These are phyloP conservation scores for Xylariaceae sp. DNA, from an alignment of 2,329 filamentous ascomycete genomes.

Conservation along the genomic window DNA sequence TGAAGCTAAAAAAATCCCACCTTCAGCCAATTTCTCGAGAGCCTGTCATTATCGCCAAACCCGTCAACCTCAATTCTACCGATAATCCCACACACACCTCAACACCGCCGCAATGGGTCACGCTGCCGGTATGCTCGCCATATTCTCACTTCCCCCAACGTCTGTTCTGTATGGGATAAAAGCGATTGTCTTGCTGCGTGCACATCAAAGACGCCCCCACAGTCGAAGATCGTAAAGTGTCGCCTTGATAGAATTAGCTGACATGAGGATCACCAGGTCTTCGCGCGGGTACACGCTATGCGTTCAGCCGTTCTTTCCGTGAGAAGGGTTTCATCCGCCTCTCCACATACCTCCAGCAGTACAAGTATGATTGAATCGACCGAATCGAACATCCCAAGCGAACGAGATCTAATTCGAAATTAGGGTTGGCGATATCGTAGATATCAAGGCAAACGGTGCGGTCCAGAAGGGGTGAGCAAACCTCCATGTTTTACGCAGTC, in stretches of 20 bases:
- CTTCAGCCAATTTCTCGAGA: slow-evolving; percentile 25
- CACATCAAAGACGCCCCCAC: neutral
- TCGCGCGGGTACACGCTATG: slow-evolving; percentile 86
- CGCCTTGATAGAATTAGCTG: neutral
- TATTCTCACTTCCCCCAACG: too few species aligned
- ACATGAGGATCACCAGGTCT: slow-evolving; percentile 51
- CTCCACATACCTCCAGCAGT: slow-evolving; percentile 90
- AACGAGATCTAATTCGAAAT: slow-evolving; percentile 38
- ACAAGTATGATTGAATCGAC: slow-evolving; percentile 57
- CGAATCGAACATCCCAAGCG: slow-evolving; percentile 1
- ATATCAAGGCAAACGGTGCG: slow-evolving; percentile 98
- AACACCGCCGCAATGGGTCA: slow-evolving; percentile 71
- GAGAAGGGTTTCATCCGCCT: slow-evolving; percentile 91
- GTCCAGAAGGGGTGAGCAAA: slow-evolving; percentile 87
- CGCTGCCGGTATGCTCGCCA: slow-evolving; percentile 45
- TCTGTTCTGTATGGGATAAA: neutral
- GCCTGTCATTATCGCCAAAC: slow-evolving; percentile 20
- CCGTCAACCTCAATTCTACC: slow-evolving; percentile 20
- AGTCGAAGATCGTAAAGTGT: neutral
- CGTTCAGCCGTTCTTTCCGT: slow-evolving; percentile 92
- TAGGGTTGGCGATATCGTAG: slow-evolving; percentile 96
- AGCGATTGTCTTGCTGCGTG: neutral
- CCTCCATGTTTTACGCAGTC: slow-evolving; percentile 15
- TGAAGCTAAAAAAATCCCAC: slow-evolving; percentile 20
- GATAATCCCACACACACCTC: slow-evolving; percentile 32